phyloP scores from a whole-genome alignment of 352 stramenopile species.

The Pythium pyrilobum region DNA sequence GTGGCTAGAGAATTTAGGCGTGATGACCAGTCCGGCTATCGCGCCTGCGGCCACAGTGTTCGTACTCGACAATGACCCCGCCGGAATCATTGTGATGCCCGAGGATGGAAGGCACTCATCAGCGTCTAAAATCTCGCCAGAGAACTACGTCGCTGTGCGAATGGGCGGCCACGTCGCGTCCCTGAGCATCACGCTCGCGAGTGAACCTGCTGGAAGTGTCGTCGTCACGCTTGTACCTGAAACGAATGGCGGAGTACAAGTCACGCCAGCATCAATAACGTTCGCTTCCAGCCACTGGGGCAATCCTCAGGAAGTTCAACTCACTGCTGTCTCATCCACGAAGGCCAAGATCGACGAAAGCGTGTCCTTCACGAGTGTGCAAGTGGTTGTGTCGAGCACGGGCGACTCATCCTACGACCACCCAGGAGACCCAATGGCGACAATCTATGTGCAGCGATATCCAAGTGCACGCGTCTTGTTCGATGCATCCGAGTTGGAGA shows the following conservation, averaged over 20 bases:
- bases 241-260: conserved; percentile 16
- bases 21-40: conserved; percentile 39
- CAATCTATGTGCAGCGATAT: conserved; percentile 40
- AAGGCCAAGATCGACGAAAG: background rate
- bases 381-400: conserved; percentile 21
- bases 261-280: conserved; percentile 25
- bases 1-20: conserved; percentile 36
- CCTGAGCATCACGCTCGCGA: conserved; percentile 32
- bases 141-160: conserved; percentile 24
- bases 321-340: conserved; percentile 15
- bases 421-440: conserved; percentile 8
- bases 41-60: conserved; percentile 25
- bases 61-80: conserved; percentile 50
- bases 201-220: conserved; percentile 34
- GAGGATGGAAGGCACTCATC: conserved; percentile 34
- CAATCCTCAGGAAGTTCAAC: conserved; percentile 12
- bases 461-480: conserved; percentile 31
- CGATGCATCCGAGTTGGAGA: conserved; percentile 26
- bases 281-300: conserved; percentile 32
- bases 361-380: conserved; percentile 26
- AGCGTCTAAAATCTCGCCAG: conserved; percentile 2
- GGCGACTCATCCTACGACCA: conserved; percentile 39
- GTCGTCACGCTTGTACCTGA: conserved; percentile 27
- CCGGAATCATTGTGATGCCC: conserved; percentile 25
- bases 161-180: conserved; percentile 31